Percentiles rank a stretch among this genome's conserved stretches.
These are phyloP conservation scores for Ophiocordyceps camponoti-saundersi DNA, from an alignment of 2,329 filamentous ascomycete genomes.

Conservation along the genomic window DNA sequence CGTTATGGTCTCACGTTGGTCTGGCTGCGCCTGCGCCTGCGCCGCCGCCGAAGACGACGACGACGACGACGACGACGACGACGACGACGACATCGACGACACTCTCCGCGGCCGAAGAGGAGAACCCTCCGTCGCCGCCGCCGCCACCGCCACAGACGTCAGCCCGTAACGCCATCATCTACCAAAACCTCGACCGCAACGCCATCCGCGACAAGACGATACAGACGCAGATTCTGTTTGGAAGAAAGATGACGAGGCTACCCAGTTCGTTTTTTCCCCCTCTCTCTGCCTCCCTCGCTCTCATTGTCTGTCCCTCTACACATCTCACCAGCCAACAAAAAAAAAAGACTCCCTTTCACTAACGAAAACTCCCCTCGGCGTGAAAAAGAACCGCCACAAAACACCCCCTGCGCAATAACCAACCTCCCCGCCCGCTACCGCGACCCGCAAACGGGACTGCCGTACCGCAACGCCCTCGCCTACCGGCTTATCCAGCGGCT, in stretches of 20 bases:
- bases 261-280: slow-evolving; percentile 19
- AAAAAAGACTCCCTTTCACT: no score
- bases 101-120: no score
- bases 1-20: slow-evolving; percentile 11
- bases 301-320: not conserved
- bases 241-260: slow-evolving; percentile 39
- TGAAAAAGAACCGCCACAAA: slow-evolving; percentile 30
- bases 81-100: no score
- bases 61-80: no score
- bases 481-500: slow-evolving; percentile 71
- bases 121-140: no score
- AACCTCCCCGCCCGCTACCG: slow-evolving; percentile 65
- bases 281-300: not conserved
- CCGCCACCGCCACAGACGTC: slow-evolving; percentile 21
- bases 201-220: slow-evolving; percentile 37
- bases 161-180: slow-evolving; percentile 39
- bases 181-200: slow-evolving; percentile 41
- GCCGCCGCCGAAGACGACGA: no score
- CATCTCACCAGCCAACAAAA: no score
- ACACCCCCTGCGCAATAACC: slow-evolving; percentile 62
- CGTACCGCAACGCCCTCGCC: slow-evolving; percentile 63
- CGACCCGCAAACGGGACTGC: slow-evolving; percentile 69
- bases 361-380: not conserved
- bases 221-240: slow-evolving; percentile 42
- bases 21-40: no score